These are phyloP conservation scores for Lepidium africanum DNA, from an alignment of 345 rosid genomes.

Conservation along the genomic window DNA sequence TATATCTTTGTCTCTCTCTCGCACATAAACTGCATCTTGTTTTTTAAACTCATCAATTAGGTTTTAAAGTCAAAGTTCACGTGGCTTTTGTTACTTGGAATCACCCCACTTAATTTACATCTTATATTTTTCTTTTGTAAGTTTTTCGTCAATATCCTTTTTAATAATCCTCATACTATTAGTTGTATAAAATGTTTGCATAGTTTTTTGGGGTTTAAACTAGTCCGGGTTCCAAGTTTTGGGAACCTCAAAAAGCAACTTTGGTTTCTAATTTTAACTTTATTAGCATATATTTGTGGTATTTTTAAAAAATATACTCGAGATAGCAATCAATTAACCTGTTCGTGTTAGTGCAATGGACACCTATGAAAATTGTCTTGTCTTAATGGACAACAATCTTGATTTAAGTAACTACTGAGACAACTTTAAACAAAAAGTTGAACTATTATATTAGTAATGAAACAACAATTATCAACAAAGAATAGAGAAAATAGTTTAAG, in stretches of 20 bases:
- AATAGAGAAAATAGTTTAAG: background rate
- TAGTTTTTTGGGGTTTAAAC: background rate
- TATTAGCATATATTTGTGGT: background rate
- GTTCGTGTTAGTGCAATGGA: slow-evolving; percentile 13
- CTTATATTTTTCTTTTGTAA: background rate
- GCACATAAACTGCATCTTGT: slow-evolving; percentile 2
- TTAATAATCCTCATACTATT: background rate
- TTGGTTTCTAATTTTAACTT: background rate
- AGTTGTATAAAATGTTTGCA: slow-evolving; percentile 1
- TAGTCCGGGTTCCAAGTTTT: slow-evolving; percentile 18
- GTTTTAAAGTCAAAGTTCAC: slow-evolving; percentile 26
- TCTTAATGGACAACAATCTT: slow-evolving; percentile 12
- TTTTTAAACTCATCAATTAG: background rate
- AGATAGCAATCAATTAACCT: slow-evolving; percentile 2
- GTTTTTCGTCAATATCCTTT: background rate
- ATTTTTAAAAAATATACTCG: background rate
- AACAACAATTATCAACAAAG: background rate
- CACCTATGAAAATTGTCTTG: slow-evolving; percentile 7
- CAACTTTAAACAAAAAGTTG: background rate
- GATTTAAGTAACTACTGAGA: slow-evolving; percentile 8
- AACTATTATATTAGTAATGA: background rate
- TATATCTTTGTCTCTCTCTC: slow-evolving; percentile 9
- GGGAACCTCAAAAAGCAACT: slow-evolving; percentile 16
- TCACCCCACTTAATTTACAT: background rate
- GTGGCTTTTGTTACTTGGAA: slow-evolving; percentile 16